Evolutionary conservation across 2,329 filamentous ascomycete species (phyloP), one percentile per base, ranked within the genome.

Genomic region (Colletotrichum cordylinicola): DNA sequence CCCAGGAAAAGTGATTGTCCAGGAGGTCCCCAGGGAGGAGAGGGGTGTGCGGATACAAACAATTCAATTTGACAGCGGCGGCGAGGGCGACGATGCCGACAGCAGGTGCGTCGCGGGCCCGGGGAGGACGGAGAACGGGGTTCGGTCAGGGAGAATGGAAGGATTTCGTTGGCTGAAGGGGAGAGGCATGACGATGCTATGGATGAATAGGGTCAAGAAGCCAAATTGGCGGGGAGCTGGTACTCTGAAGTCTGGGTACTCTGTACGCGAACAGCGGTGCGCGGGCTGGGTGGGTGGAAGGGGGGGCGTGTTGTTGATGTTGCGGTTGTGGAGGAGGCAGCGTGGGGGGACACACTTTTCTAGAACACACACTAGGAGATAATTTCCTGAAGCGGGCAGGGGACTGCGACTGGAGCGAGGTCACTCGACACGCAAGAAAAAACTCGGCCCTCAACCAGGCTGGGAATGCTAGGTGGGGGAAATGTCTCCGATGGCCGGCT

Each of bases 351-450:
- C 70, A 56, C 43, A 68, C 52, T 68, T 76, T 76, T 76, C 70
- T 76, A 74, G 74, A 76, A 74, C 74, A 65, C 56, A 27, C 70
- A 76, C 74, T 76, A 76, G 74, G 74, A 69, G 35, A 76, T 69
- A 76, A 76, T 76, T 76, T 60, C 74, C 74, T 76, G 70, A 76
- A 76, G 21, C 24, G 70, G 70, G 70, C 43, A 76, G 55, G 64
- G 70, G 65, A 43, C 48, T 35, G 24, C 10, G 37, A 67, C 43
- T 29, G 37, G 31, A 76, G 58, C 70, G 58, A 75, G 58, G 65
- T 75, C 73, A 75, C 70, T 75, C 39, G 70, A 73, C 73, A 66
- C 65, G 48, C 39, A 74, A 39, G 15, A 65, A 76, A 74, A 69
- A 64, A 52, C 27, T 62, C 56, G 67, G n/a, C 37, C n/a, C 31